Percentiles rank a stretch among this genome's conserved stretches.
phyloP scores from a whole-genome alignment of 345 rosid genomes.

The Dimocarpus longan region DNA sequence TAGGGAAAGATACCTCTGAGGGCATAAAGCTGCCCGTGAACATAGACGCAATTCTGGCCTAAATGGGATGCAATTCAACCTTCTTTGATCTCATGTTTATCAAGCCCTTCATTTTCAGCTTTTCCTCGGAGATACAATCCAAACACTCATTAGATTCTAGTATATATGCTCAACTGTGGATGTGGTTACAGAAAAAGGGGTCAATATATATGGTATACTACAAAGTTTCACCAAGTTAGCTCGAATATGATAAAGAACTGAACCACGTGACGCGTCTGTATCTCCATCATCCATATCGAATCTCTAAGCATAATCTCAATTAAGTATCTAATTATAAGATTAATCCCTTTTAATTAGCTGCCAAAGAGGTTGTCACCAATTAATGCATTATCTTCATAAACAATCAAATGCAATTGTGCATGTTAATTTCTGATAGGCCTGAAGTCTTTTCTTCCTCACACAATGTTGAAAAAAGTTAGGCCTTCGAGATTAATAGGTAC shows the following conservation, averaged over 20 bases:
- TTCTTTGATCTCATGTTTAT: background rate
- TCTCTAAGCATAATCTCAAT: background rate
- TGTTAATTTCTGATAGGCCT: background rate
- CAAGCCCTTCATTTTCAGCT: constrained; percentile 7
- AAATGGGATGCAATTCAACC: constrained; percentile 5
- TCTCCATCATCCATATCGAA: background rate
- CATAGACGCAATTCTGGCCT: constrained; percentile 21
- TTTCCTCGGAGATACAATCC: too few relatives aligned
- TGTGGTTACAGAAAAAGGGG: background rate
- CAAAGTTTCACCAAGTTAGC: background rate
- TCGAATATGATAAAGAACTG: background rate
- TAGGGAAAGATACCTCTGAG: background rate
- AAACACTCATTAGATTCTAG: too few relatives aligned
- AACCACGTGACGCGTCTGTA: background rate
- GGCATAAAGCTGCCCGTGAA: constrained; percentile 18
- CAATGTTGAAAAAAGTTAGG: background rate
- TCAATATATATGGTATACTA: background rate
- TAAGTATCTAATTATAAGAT: background rate
- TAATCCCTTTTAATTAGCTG: background rate
- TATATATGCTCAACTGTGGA: background rate
- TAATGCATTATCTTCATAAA: background rate
- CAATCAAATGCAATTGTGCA: too few relatives aligned
- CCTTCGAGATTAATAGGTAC: background rate
- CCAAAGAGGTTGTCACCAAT: background rate
- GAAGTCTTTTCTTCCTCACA: background rate